These are phyloP conservation scores for Phyllachora maydis DNA, from an alignment of 2,329 filamentous ascomycete species.

Conservation along the genomic window DNA sequence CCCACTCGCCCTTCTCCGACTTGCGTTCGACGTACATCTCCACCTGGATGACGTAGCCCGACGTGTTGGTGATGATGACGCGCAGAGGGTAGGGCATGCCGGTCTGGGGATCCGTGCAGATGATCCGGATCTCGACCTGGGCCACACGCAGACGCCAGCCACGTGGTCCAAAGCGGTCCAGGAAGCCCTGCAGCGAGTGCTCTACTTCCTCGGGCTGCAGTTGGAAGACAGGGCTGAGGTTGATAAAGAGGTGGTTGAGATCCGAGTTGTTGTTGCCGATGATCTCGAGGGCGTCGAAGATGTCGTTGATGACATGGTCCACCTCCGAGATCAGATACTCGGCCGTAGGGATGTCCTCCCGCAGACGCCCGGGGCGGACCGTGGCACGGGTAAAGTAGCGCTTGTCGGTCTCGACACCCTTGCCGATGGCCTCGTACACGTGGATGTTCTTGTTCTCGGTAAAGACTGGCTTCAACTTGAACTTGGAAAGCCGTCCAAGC, in stretches of 20 bases:
- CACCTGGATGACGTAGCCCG: constrained; percentile 91
- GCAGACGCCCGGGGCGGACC: constrained; percentile 79
- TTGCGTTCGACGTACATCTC: constrained; percentile 97
- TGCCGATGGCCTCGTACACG: constrained; percentile 92
- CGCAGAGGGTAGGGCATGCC: constrained; percentile 79
- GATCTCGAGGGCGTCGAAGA: constrained; percentile 92
- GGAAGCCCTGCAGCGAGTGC: constrained; percentile 79
- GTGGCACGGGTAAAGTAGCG: constrained; percentile 96
- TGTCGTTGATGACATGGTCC: constrained; percentile 91
- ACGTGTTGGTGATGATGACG: constrained; percentile 95
- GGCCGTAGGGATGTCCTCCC: constrained; percentile 94
- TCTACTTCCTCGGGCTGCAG: constrained; percentile 79
- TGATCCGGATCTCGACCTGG: constrained; percentile 92
- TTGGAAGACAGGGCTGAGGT: constrained; percentile 94
- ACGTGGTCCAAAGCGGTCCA: constrained; percentile 87
- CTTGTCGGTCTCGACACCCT: constrained; percentile 89
- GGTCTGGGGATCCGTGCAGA: constrained; percentile 78
- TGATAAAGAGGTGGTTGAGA: constrained; percentile 99
- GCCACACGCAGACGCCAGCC: constrained; percentile 94
- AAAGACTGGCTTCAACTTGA: constrained; percentile 95
- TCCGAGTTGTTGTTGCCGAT: constrained; percentile 99
- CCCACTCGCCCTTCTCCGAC: constrained; percentile 93
- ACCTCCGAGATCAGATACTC: constrained; percentile 97
- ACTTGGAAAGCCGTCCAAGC: constrained; percentile 81
- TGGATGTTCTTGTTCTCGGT: constrained; percentile 99